Percentiles rank a stretch among this genome's conserved stretches.
phyloP scores from a whole-genome alignment of 2,329 filamentous ascomycete species.

The Kalmusia sp. region DNA sequence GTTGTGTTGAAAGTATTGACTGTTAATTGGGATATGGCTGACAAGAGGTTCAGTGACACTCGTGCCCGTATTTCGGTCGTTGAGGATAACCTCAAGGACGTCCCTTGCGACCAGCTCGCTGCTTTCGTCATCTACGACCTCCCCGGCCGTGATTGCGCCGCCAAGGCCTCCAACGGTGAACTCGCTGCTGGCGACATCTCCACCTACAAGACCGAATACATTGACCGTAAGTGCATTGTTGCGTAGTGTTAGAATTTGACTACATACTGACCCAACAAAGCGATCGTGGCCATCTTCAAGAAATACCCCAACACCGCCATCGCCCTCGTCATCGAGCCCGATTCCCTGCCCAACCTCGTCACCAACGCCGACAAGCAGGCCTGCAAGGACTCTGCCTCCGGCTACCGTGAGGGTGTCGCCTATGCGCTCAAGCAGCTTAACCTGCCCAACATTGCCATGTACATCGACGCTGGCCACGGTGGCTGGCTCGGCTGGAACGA shows the following conservation, averaged over 20 bases:
- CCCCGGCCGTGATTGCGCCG: conserved; percentile 70
- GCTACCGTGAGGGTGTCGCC: conserved; percentile 64
- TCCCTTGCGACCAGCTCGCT: conserved; percentile 57
- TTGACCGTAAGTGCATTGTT: conserved; percentile 51
- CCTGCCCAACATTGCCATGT: conserved; percentile 69
- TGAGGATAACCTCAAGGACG: conserved; percentile 58
- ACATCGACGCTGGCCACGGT: conserved; percentile 70
- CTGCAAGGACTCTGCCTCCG: conserved; percentile 63
- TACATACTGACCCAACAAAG: conserved; percentile 19
- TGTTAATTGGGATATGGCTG: background rate
- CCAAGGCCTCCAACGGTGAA: conserved; percentile 70
- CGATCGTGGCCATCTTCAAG: conserved; percentile 62
- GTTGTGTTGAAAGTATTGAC: conserved; percentile 21
- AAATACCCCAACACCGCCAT: conserved; percentile 57
- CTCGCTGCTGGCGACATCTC: conserved; percentile 61
- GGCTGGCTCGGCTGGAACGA: conserved; percentile 72
- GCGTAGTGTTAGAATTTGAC: background rate
- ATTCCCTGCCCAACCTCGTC: conserved; percentile 69
- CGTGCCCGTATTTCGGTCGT: conserved; percentile 58
- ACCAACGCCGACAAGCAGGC: conserved; percentile 64
- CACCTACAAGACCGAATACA: conserved; percentile 61
- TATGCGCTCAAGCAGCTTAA: conserved; percentile 67
- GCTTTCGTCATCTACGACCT: conserved; percentile 70
- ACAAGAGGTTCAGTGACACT: conserved; percentile 46
- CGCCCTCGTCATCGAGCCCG: conserved; percentile 61